Evolutionary conservation across 1,284 basidiomycete species (phyloP), one percentile per base, ranked within the genome.

Genomic region (Tranzscheliella williamsii): DNA sequence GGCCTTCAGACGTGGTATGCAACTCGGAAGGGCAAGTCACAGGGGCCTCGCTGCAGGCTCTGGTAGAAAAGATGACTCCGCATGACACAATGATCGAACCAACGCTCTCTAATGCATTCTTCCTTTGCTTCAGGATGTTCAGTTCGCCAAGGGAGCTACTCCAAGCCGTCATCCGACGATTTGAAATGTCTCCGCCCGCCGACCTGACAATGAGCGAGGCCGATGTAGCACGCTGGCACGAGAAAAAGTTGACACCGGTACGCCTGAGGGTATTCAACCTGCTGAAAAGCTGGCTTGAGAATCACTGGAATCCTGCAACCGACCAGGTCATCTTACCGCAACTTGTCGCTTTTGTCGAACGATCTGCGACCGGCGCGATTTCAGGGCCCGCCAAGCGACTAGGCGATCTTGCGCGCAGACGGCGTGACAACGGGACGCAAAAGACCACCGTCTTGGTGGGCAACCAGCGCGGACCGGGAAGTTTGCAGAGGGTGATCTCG

Each of bases 21-120:
- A 95, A 94, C 77, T 83, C 83, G 35, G 92, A 97, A 15, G 91
- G 91, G 2, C 84, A 86, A 53, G 84, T 98, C 17, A 88, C 93
- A 7, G 93, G 93, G 21, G 95, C 91, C 1, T 92, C 91, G 2
- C 81, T 98, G 46, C 83, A 84, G 13, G 92, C 88, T 2, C 82
- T 98, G 32, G 87, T 97, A 8, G 92, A 94, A 79, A 91, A 90
- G 80, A 88, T 98, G 86, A 94, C 93, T n/a, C 90, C 92, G 2
- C 90, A 94, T 73, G 90, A 92, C 71, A 86, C 86, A 38, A 84
- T 90, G 38, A 79, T 80, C 49, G 92, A 97, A 68, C 82, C 87
- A 15, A 85, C 85, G 0, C 92, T 96, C 74, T 84, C 87, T 20
- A 85, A 86, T 1, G 87, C 93, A 15, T 97, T 98, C 81, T 94